Evolutionary conservation across 2,329 filamentous ascomycete genomes (phyloP).

Genomic region (Fusarium scirpi): DNA sequence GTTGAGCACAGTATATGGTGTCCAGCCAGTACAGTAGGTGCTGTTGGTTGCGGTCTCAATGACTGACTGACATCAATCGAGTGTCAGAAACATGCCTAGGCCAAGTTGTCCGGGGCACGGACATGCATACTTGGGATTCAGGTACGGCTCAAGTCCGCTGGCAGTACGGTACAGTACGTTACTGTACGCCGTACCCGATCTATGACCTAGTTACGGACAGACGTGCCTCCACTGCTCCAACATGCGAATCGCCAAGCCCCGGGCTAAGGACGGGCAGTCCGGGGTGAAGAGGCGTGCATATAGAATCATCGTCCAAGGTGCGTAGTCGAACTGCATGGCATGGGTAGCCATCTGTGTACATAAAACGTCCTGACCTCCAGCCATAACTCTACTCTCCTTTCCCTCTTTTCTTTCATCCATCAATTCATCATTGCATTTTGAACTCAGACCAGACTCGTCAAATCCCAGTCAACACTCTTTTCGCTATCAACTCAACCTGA

Average conservation of each 20-base stretch:
- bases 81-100: constrained; percentile 3
- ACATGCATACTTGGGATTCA: constrained; percentile 7
- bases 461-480: constrained; percentile 17
- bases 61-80: constrained; percentile 29
- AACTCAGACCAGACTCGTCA: constrained; percentile 14
- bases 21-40: not conserved
- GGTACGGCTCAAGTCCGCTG: constrained; percentile 2
- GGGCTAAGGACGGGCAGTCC: constrained; percentile 29
- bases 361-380: constrained; percentile 39
- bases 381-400: not conserved
- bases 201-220: constrained; percentile 28
- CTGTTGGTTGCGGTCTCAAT: constrained; percentile 4
- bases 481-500: constrained; percentile 5
- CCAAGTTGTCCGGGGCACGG: constrained; percentile 9
- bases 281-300: constrained; percentile 31
- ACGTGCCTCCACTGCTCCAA: constrained; percentile 23
- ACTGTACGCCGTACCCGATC: constrained; percentile 18
- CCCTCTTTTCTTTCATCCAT: not conserved
- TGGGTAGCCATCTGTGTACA: constrained; percentile 25
- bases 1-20: not conserved
- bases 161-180: not conserved
- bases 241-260: constrained; percentile 33
- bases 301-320: constrained; percentile 25
- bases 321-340: constrained; percentile 29
- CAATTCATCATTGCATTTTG: constrained; percentile 23